These are phyloP conservation scores for Bryoerythrophyllum caledonicum DNA, from an alignment of 225 moss, liverwort and hornwort species.

Conservation along the genomic window DNA sequence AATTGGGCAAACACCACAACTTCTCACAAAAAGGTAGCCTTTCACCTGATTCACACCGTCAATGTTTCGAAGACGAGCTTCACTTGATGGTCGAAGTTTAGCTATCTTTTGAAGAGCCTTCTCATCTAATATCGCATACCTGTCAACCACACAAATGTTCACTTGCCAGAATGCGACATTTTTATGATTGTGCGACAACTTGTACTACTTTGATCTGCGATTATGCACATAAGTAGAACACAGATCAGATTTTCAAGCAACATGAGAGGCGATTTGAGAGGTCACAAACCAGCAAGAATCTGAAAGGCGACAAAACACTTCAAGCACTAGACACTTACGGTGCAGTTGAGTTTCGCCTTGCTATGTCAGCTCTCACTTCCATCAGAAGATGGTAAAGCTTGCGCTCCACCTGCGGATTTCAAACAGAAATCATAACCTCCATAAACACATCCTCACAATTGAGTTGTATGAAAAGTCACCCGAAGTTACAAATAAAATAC, in stretches of 20 bases:
- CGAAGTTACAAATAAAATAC: too few species aligned
- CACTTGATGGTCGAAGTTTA: slow-evolving; percentile 65
- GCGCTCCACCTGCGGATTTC: slow-evolving; percentile 49
- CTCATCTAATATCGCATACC: slow-evolving; percentile 66
- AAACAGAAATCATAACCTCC: background rate
- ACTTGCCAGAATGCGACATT: background rate
- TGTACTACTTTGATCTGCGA: background rate
- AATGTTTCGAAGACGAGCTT: slow-evolving; percentile 67
- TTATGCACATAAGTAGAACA: background rate
- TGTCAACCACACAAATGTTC: slow-evolving; percentile 23
- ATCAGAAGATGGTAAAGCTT: slow-evolving; percentile 55
- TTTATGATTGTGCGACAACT: background rate
- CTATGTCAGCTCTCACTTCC: slow-evolving; percentile 55
- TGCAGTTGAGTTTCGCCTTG: slow-evolving; percentile 57
- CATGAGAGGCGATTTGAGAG: background rate
- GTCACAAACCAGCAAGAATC: background rate
- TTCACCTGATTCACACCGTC: slow-evolving; percentile 82
- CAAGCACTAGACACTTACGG: slow-evolving; percentile 51
- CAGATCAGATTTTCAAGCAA: background rate
- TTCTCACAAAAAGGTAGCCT: background rate
- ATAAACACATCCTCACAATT: background rate
- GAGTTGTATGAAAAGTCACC: too few species aligned
- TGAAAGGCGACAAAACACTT: background rate
- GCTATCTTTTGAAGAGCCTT: slow-evolving; percentile 65
- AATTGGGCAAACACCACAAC: background rate